Percentiles rank a stretch among this genome's conserved stretches.
phyloP scores from a whole-genome alignment of 164 flowering plant genomes.

The Annona squamosa region DNA sequence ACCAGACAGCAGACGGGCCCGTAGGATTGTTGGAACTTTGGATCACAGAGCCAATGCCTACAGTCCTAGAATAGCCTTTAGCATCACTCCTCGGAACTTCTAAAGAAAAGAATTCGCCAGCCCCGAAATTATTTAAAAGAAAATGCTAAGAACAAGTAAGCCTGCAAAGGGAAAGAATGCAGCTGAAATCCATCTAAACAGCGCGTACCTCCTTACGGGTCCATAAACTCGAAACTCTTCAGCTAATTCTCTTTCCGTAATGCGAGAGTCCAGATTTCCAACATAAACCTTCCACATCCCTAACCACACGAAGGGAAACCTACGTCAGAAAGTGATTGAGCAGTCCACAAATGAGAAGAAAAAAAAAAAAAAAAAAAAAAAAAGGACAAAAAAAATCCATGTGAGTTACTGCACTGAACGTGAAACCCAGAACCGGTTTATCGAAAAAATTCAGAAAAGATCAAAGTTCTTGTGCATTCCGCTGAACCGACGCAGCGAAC shows the following conservation, averaged over 20 bases:
- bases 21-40: neutral
- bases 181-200: neutral
- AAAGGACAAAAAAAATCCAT: neutral
- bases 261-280: conserved; percentile 5
- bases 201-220: neutral
- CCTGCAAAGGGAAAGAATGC: neutral
- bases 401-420: neutral
- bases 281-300: conserved; percentile 9
- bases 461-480: too few species aligned
- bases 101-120: neutral
- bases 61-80: neutral
- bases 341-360: neutral
- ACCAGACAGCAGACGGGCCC: too few species aligned
- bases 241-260: conserved; percentile 5
- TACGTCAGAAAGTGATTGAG: too few species aligned
- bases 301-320: neutral
- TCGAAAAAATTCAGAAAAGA: neutral
- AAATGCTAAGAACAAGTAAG: neutral
- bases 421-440: neutral
- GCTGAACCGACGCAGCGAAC: too few species aligned
- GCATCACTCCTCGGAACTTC: neutral
- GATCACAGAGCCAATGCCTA: neutral
- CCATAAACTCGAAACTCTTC: conserved; percentile 3
- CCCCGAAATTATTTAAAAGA: neutral
- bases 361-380: neutral